Conservation (phyloP, 306 rosid species). For the Vigna mungo region DNA sequence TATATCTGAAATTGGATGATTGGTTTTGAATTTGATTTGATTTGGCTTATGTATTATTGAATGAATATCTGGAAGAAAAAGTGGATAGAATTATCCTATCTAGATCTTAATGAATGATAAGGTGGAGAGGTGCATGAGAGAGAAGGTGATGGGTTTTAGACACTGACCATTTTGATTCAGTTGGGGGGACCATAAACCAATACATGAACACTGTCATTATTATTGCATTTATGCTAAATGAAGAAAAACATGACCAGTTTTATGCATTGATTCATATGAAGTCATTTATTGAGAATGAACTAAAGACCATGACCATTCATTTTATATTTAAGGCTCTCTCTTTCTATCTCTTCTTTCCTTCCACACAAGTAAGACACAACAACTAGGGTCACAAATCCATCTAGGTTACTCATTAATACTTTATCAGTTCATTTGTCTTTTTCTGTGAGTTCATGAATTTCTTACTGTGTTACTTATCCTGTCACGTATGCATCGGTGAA, state of each 20-base stretch:
- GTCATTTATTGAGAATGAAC: constrained; percentile 46
- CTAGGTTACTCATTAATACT: not conserved
- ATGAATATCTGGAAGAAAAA: constrained; percentile 22
- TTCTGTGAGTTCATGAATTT: too few species aligned
- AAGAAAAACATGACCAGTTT: constrained; percentile 47
- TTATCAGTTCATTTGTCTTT: too few species aligned
- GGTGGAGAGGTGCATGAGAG: constrained; percentile 38
- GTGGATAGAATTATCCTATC: constrained; percentile 45
- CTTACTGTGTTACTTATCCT: too few species aligned
- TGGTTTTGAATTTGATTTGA: not conserved
- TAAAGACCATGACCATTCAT: not conserved
- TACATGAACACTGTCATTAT: not conserved
- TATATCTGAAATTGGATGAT: too few species aligned
- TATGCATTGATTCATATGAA: constrained; percentile 34
- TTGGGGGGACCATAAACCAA: constrained; percentile 49
- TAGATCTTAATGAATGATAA: constrained; percentile 44
- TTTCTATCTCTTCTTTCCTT: not conserved
- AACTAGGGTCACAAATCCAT: constrained; percentile 20
- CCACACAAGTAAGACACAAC: not conserved
- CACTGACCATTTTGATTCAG: constrained; percentile 42
- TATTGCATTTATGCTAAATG: constrained; percentile 42
- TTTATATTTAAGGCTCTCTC: too few species aligned
- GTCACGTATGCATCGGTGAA: too few species aligned
- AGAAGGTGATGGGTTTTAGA: constrained; percentile 35
- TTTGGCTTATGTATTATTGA: not conserved